A percentile compares a stretch with the other conserved stretches of the same genome.
These are phyloP conservation scores for Helminthosporium solani DNA, from an alignment of 2,329 filamentous ascomycete species.

Conservation along the genomic window DNA sequence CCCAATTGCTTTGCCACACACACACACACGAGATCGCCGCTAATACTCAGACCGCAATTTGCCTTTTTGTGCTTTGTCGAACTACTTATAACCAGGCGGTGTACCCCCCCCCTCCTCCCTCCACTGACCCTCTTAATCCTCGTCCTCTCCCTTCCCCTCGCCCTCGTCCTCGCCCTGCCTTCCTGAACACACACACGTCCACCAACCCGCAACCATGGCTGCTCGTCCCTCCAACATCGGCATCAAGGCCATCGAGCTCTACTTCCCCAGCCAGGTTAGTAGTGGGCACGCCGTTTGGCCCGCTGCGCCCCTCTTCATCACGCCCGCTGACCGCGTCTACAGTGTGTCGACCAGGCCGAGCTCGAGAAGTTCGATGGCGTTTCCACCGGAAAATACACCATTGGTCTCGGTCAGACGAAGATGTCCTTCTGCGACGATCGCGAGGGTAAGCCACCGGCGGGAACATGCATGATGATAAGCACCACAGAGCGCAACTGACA, in stretches of 20 bases:
- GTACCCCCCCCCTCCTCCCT: constrained; percentile 26
- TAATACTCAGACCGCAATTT: constrained; percentile 36
- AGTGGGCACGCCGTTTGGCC: constrained; percentile 15
- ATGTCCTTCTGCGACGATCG: constrained; percentile 59
- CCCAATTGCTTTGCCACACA: constrained; percentile 28
- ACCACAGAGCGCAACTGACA: constrained; percentile 14
- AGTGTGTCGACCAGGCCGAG: constrained; percentile 56
- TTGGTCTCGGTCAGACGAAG: constrained; percentile 56
- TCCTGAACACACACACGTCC: constrained; percentile 9
- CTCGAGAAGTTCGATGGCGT: constrained; percentile 59
- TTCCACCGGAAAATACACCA: constrained; percentile 54
- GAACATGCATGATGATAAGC: background rate
- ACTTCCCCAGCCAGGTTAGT: constrained; percentile 55
- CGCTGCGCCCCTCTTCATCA: constrained; percentile 5
- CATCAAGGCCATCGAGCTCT: constrained; percentile 57
- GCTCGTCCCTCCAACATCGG: constrained; percentile 52
- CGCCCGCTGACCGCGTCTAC: constrained; percentile 17
- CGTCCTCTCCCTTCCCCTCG: constrained; percentile 16
- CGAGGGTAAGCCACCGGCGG: constrained; percentile 44
- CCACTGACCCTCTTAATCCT: constrained; percentile 20
- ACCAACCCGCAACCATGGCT: constrained; percentile 46
- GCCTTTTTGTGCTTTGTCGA: constrained; percentile 24
- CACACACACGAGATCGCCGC: constrained; percentile 7
- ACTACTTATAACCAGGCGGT: constrained; percentile 42
- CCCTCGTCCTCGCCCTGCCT: background rate